Base-by-base conservation (phyloP, 2,329 filamentous ascomycete genomes). In the Penicillium sp. region DNA sequence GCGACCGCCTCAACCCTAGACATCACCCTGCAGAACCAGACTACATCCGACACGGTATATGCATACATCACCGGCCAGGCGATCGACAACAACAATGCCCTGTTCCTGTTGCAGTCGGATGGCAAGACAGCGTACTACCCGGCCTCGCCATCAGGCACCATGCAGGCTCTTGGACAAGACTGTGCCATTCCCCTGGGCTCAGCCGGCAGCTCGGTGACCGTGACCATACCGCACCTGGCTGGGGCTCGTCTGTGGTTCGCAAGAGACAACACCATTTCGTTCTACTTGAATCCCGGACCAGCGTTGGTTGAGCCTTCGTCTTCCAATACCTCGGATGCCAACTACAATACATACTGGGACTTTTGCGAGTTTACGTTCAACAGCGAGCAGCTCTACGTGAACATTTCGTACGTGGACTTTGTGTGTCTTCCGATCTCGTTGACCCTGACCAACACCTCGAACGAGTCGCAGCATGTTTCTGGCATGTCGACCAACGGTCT, bases 361-460 rank as follows among this genome's bases (percentile, higher is more conserved):
- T 90, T 89, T 66, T 84, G 80, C 73, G 87, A 90, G 71, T 85
- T 88, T 64, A 87, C 85, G 16, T 87, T 81, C 71, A 88, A 88
- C 69, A 64, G 71, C 35, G 65, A 68, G 30, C 78, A 88, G 69
- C 72, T 89, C 5, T 89, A 83, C 66, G 84, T 82, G 63, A 89
- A 89, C 63, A 85, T 92, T 64, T 84, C 80, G 60, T 87, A 88
- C 68, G 89, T 92, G 53, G 89, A 92, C 74, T 92, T 92, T 71
- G 81, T 91, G 60, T 74, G 73, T 63, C 68, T 87, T 62, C 85
- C 87, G n/a, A 79, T 88, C 52, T 79, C 82, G 1, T 69, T 85
- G 60, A 75, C 77, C 4, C 72, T 85, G 11, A 72, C 73, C 43
- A 76, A 72, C 5, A 66, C 63, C 1, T 67, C 70, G 14, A 78